Percentiles rank a stretch among this genome's conserved stretches.
These are phyloP conservation scores for Chaetomiaceae sp. DNA, from an alignment of 2,329 filamentous ascomycete species.

Conservation along the genomic window DNA sequence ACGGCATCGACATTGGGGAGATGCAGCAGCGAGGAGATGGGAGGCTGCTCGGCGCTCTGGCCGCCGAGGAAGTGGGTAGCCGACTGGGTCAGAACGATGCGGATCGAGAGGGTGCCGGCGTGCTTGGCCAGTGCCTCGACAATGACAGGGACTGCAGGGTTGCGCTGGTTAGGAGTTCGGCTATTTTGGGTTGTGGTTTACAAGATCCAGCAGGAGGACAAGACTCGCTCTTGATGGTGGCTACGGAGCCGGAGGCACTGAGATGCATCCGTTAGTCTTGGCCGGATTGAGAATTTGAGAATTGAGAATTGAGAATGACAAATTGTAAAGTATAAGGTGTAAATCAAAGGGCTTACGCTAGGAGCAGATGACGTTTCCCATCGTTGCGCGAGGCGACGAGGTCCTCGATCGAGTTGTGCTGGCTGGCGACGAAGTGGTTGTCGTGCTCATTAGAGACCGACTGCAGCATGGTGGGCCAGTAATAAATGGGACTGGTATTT, in stretches of 20 bases:
- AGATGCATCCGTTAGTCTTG: no score
- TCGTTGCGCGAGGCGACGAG: conserved; percentile 18
- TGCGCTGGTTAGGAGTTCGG: no score
- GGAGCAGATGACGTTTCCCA: conserved; percentile 22
- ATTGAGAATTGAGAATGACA: no score
- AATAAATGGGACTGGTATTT: no score
- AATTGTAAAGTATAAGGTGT: no score
- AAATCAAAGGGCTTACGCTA: conserved; percentile 22
- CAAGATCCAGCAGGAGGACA: no score
- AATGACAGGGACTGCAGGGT: conserved; percentile 55
- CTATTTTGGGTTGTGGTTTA: no score
- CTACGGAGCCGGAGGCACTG: conserved; percentile 27
- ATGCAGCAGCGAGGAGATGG: conserved; percentile 51
- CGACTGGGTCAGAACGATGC: conserved; percentile 73
- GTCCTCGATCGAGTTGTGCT: conserved; percentile 18
- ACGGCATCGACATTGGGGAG: conserved; percentile 73
- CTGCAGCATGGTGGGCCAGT: conserved; percentile 22
- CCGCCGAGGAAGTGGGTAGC: conserved; percentile 72
- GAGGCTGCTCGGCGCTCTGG: conserved; percentile 73
- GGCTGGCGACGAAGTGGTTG: conserved; percentile 12
- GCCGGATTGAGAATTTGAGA: no score
- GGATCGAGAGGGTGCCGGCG: conserved; percentile 63
- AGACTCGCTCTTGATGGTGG: conserved; percentile 26
- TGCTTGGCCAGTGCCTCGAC: conserved; percentile 48
- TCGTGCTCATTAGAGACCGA: conserved; percentile 17